These are phyloP conservation scores for Senna tora DNA, from an alignment of 306 rosid genomes.

Conservation along the genomic window DNA sequence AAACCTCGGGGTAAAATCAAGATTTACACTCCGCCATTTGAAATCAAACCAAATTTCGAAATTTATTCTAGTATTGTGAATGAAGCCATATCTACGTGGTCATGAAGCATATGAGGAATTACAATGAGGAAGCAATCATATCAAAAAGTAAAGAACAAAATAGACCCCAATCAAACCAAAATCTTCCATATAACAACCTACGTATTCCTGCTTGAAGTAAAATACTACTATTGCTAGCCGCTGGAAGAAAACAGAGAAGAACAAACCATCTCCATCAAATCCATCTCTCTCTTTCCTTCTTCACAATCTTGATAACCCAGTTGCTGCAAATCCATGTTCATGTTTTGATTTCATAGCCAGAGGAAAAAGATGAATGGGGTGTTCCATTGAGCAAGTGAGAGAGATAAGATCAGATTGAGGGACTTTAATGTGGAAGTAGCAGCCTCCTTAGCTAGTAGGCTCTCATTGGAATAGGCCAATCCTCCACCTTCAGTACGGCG, in stretches of 20 bases:
- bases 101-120: no score
- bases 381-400: constrained; percentile 62
- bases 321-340: constrained; percentile 35
- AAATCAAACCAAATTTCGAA: no score
- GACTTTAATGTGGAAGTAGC: not conserved
- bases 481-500: constrained; percentile 3
- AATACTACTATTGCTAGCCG: constrained; percentile 2
- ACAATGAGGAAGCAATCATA: no score
- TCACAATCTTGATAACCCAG: constrained; percentile 28
- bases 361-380: constrained; percentile 34
- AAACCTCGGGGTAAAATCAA: no score
- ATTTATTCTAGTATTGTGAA: no score
- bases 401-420: constrained; percentile 56
- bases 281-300: constrained; percentile 57
- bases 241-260: constrained; percentile 35
- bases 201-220: no score
- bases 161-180: no score
- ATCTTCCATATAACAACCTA: no score
- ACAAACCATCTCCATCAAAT: constrained; percentile 68
- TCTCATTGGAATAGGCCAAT: constrained; percentile 15
- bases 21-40: no score
- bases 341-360: constrained; percentile 27
- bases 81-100: no score
- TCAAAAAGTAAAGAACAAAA: no score
- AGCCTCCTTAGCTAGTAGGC: not conserved